Evolutionary conservation across 164 flowering plant genomes (phyloP).

Genomic region (Annona squamosa): DNA sequence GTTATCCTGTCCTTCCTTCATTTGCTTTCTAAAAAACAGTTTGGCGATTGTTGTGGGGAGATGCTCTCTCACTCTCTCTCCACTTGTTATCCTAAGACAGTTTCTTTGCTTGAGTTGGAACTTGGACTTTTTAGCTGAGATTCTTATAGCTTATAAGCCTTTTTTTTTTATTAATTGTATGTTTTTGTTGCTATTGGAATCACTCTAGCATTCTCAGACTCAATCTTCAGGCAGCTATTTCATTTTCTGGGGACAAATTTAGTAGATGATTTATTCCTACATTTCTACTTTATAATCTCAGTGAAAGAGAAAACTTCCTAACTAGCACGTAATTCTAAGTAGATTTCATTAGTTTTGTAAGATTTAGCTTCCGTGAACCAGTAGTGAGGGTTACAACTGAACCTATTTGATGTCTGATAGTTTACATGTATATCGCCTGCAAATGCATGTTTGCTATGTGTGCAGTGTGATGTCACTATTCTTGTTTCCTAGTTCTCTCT

Average conservation of each 20-base stretch:
- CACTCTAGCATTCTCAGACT: not conserved
- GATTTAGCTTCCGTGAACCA: not conserved
- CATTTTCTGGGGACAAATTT: not conserved
- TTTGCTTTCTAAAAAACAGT: no score
- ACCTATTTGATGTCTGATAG: not conserved
- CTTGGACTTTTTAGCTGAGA: not conserved
- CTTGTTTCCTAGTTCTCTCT: not conserved
- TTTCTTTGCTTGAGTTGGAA: not conserved
- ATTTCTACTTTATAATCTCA: not conserved
- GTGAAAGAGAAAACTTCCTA: not conserved
- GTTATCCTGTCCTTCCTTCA: no score
- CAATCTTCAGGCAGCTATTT: not conserved
- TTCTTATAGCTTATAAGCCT: not conserved
- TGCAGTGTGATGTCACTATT: not conserved
- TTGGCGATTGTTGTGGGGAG: no score
- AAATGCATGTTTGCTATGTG: not conserved
- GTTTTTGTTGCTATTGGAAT: not conserved
- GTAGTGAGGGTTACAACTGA: not conserved
- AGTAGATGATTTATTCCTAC: not conserved
- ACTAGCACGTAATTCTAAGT: not conserved
- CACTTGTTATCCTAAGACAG: not conserved
- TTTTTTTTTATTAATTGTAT: not conserved
- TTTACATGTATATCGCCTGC: not conserved
- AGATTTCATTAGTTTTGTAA: no score
- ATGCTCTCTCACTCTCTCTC: no score